phyloP scores from a whole-genome alignment of 768 basidiomycete genomes.

The Myochromella boudieri region DNA sequence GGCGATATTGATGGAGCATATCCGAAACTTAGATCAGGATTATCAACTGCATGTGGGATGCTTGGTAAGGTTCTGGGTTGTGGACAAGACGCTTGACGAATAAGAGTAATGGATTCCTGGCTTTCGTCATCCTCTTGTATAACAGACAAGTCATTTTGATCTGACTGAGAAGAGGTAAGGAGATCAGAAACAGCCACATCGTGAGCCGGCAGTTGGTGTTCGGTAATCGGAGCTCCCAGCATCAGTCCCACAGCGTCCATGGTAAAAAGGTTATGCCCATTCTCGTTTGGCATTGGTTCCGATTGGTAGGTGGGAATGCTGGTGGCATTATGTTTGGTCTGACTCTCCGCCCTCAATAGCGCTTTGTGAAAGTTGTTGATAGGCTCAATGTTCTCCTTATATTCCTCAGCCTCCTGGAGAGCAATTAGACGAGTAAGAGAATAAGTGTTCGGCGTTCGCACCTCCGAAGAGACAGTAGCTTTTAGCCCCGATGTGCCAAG shows the following conservation, averaged over 20 bases:
- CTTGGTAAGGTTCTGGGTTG: background rate
- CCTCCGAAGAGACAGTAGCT: constrained; percentile 44
- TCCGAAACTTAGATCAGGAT: background rate
- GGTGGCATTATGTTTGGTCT: background rate
- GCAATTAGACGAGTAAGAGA: background rate
- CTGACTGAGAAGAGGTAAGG: constrained; percentile 12
- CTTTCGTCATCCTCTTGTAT: constrained; percentile 73
- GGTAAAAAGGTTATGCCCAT: background rate
- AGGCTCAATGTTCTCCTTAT: constrained; percentile 40
- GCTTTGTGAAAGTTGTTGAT: constrained; percentile 48
- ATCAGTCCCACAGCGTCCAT: too few species aligned
- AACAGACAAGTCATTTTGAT: constrained; percentile 57
- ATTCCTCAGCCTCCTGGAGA: constrained; percentile 30
- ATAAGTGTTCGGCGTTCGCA: constrained; percentile 20
- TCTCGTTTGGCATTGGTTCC: background rate
- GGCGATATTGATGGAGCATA: background rate
- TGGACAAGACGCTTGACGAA: background rate
- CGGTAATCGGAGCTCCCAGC: too few species aligned
- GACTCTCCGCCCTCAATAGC: constrained; percentile 34
- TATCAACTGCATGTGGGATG: background rate
- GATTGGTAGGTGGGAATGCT: background rate
- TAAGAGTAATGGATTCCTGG: constrained; percentile 36
- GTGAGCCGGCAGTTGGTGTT: background rate
- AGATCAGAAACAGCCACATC: background rate
- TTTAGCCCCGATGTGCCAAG: constrained; percentile 43